These are phyloP conservation scores for Pleurotus platypus DNA, from an alignment of 768 basidiomycete species.

Conservation along the genomic window DNA sequence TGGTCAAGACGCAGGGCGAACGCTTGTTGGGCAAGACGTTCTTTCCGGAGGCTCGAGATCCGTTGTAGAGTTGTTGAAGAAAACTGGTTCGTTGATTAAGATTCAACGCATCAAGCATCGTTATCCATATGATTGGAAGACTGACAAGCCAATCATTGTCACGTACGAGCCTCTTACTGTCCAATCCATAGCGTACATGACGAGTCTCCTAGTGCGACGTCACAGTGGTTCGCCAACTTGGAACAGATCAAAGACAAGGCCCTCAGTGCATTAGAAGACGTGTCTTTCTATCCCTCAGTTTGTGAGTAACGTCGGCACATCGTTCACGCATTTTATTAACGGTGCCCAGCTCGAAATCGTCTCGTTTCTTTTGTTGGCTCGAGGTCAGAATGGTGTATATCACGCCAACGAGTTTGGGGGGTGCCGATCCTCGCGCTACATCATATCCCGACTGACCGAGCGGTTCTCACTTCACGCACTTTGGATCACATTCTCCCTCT, in stretches of 20 bases:
- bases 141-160: constrained; percentile 87
- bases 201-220: constrained; percentile 65
- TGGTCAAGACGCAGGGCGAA: constrained; percentile 38
- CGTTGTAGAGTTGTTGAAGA: constrained; percentile 60
- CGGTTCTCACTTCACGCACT: constrained; percentile 60
- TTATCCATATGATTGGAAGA: constrained; percentile 98
- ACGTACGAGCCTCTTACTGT: constrained; percentile 45
- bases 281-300: constrained; percentile 70
- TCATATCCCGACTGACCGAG: constrained; percentile 54
- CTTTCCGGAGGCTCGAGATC: constrained; percentile 67
- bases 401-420: constrained; percentile 96
- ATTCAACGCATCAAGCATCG: constrained; percentile 75
- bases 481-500: constrained; percentile 74
- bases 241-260: constrained; percentile 80
- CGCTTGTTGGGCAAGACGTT: constrained; percentile 67
- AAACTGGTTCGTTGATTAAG: constrained; percentile 55
- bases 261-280: constrained; percentile 59
- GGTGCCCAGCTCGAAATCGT: constrained; percentile 69
- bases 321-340: neutral
- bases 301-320: constrained; percentile 41
- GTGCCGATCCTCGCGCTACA: constrained; percentile 92
- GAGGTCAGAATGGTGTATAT: constrained; percentile 98
- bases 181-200: neutral
- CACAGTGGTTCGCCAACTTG: constrained; percentile 96
- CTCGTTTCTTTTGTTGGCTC: constrained; percentile 82